Conservation (phyloP, 371 early-diverging fungal species). For the Umbelopsis sp. region DNA sequence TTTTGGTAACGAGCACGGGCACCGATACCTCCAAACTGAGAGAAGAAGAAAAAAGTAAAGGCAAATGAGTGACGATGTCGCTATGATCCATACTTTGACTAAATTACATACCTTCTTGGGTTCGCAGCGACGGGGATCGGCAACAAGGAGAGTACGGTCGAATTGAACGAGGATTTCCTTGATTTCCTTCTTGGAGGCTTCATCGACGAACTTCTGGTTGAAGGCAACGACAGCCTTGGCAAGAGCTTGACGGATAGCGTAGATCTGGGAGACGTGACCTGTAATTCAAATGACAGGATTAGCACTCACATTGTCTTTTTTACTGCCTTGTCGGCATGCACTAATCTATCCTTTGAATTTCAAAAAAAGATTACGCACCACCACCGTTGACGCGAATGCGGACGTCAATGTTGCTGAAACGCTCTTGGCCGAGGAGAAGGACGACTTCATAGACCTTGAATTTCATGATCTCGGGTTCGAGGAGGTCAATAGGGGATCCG, state of each 20-base stretch:
- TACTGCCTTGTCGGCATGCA: no score
- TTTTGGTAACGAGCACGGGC: conserved; percentile 99
- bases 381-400: conserved; percentile 98
- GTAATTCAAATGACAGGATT: neutral
- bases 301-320: no score
- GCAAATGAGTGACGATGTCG: neutral
- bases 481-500: conserved; percentile 96
- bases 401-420: conserved; percentile 97
- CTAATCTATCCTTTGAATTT: no score
- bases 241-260: conserved; percentile 99
- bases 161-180: conserved; percentile 94
- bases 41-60: neutral
- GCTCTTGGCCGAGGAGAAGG: conserved; percentile 95
- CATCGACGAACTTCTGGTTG: conserved; percentile 99
- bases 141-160: conserved; percentile 99
- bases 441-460: conserved; percentile 99
- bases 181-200: conserved; percentile 99
- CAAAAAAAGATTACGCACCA: conserved; percentile 58
- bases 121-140: conserved; percentile 99
- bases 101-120: conserved; percentile 89
- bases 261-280: conserved; percentile 93
- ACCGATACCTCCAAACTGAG: conserved; percentile 98
- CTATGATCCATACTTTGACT: neutral
- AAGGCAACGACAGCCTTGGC: conserved; percentile 99
- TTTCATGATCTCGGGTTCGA: conserved; percentile 96